phyloP scores from a whole-genome alignment of 352 stramenopile genomes.

The Halophytophthora polymorphica region DNA sequence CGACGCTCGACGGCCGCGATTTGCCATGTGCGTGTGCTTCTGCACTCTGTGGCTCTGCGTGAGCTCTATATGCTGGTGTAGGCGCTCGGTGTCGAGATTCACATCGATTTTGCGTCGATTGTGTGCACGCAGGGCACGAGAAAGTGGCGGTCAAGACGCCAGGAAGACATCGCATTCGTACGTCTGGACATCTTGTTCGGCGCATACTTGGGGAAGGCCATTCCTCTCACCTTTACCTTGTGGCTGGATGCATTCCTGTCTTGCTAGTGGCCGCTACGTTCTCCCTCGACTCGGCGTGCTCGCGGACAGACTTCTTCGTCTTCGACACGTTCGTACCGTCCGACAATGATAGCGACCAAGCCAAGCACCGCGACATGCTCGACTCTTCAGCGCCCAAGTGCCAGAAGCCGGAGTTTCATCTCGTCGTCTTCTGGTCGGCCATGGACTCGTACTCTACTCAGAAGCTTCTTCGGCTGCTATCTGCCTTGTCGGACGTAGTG shows the following conservation, averaged over 20 bases:
- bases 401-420: slow-evolving; percentile 14
- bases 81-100: neutral
- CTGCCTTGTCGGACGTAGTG: slow-evolving; percentile 19
- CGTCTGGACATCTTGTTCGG: neutral
- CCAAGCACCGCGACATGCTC: neutral
- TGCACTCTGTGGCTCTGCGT: neutral
- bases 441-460: slow-evolving; percentile 8
- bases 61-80: neutral
- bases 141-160: slow-evolving; percentile 18
- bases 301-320: slow-evolving; percentile 26
- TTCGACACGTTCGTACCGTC: slow-evolving; percentile 19
- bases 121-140: slow-evolving; percentile 12
- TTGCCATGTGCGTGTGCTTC: slow-evolving; percentile 21
- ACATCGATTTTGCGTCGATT: neutral
- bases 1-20: slow-evolving; percentile 13
- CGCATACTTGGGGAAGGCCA: neutral
- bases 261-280: slow-evolving; percentile 12
- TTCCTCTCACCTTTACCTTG: neutral
- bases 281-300: slow-evolving; percentile 12
- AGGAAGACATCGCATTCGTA: slow-evolving; percentile 31
- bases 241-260: neutral
- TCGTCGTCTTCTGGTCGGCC: slow-evolving; percentile 24
- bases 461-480: slow-evolving; percentile 10
- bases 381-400: slow-evolving; percentile 6
- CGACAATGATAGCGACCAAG: neutral